Percentiles rank a stretch among this genome's conserved stretches.
These are phyloP conservation scores for Colletotrichum australisinense DNA, from an alignment of 2,329 filamentous ascomycete genomes.

Conservation along the genomic window DNA sequence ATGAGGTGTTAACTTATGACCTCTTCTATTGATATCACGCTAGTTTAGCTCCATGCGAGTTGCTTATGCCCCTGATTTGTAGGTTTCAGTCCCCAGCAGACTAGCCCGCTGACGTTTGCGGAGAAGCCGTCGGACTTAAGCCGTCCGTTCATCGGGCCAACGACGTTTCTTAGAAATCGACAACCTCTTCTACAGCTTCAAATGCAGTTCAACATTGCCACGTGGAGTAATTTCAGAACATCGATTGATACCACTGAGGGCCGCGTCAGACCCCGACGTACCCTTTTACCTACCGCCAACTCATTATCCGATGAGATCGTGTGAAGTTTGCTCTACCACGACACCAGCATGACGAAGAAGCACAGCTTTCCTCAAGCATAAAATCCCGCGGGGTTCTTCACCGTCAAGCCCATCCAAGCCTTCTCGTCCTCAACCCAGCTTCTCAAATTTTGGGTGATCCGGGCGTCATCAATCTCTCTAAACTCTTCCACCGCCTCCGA, in stretches of 20 bases:
- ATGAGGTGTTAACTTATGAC: background rate
- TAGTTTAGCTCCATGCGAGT: background rate
- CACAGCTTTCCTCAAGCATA: background rate
- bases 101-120: background rate
- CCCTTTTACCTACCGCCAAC: too few species aligned
- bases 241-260: background rate
- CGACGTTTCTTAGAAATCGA: too few species aligned
- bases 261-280: too few species aligned
- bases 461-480: background rate
- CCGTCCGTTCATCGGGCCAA: background rate
- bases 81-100: background rate
- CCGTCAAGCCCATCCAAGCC: background rate
- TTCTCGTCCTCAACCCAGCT: background rate
- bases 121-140: background rate
- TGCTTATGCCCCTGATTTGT: background rate
- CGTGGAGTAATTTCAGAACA: too few species aligned
- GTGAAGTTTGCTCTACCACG: too few species aligned
- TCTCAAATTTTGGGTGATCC: background rate
- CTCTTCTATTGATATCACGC: background rate
- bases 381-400: background rate
- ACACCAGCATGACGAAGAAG: background rate
- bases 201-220: too few species aligned
- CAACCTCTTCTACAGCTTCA: too few species aligned
- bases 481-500: background rate
- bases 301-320: too few species aligned